Evolutionary conservation across 2,329 filamentous ascomycete species (phyloP), one percentile per base, ranked within the genome.

Genomic region (Fragosphaeria purpurea): DNA sequence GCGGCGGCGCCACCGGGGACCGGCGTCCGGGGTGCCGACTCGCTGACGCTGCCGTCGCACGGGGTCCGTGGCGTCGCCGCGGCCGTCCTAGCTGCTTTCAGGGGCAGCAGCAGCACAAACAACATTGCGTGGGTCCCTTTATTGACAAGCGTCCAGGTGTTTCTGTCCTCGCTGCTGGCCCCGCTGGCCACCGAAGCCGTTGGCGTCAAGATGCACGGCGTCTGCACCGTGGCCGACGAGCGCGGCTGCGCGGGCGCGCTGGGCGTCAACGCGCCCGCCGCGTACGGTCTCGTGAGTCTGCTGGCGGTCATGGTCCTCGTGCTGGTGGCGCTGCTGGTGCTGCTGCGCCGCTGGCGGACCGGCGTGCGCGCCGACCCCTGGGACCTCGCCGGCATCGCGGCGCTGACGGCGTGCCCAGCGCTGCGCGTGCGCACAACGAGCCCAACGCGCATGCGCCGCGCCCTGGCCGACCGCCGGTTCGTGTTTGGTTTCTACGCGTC

Each of bases 101-200:
- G n/a, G n/a, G n/a, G n/a, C n/a, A n/a, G n/a, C n/a, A n/a, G n/a
- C n/a, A n/a, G n/a, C n/a, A n/a, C n/a, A n/a, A n/a, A n/a, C n/a
- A n/a, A n/a, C n/a, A n/a, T n/a, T n/a, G 55, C 69, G n/a, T 53
- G 58, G 34, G 58, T 71, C 1, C 64, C 67, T 2, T 61, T 65
- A 44, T 52, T 72, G 7, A 69, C 68, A 0, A 67, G 66, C 2
- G 40, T 65, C 1, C 61, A 68, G 8, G 60, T 68, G 5, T 54
- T 63, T 34, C 59, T 61, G 7, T 61, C 62, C 7, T 62, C 64
- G 4, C 51, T 70, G 4, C 57, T 67, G 48, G 60, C 68, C 2
- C 69, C 70, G 1, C 56, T 72, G 7, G 67, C 68, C 1, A 63
- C 68, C 2, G 70, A 72, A 55, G 65, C 66, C 1, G 55, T 73